Percentiles rank a stretch among this genome's conserved stretches.
Conservation (phyloP, 2,329 filamentous ascomycete genomes). For the Zalaria obscura region DNA sequence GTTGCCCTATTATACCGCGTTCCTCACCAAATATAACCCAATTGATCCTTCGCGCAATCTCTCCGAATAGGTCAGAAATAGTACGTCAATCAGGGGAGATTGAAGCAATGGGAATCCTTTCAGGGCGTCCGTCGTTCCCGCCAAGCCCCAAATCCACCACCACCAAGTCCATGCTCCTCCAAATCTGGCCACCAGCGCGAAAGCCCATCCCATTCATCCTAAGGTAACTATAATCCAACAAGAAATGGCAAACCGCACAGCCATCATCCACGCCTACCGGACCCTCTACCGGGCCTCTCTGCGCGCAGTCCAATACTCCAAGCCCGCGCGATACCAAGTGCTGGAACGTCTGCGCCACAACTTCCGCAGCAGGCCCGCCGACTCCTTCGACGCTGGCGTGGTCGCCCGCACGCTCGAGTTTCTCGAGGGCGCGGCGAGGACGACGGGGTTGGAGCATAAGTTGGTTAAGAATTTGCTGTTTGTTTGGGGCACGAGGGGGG, state of each 20-base stretch:
- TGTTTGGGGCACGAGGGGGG: slow-evolving; percentile 16
- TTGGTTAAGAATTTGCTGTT: slow-evolving; percentile 55
- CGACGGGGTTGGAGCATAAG: slow-evolving; percentile 55
- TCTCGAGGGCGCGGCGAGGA: slow-evolving; percentile 47
- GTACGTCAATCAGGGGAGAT: too few relatives aligned
- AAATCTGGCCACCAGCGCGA: not conserved
- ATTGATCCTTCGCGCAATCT: too few relatives aligned
- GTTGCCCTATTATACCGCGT: not conserved
- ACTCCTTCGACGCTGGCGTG: slow-evolving; percentile 14
- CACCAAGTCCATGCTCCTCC: not conserved
- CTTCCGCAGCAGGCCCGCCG: slow-evolving; percentile 20
- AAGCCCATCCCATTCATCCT: not conserved
- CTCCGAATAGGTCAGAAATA: too few relatives aligned
- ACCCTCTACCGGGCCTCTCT: slow-evolving; percentile 52
- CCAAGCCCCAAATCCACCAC: too few relatives aligned
- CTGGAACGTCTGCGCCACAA: slow-evolving; percentile 34
- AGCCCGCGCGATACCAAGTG: slow-evolving; percentile 49
- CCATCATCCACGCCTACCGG: slow-evolving; percentile 51
- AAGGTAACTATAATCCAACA: not conserved
- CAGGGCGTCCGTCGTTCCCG: too few relatives aligned
- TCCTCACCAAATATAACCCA: too few relatives aligned
- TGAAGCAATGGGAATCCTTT: too few relatives aligned
- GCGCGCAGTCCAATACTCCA: slow-evolving; percentile 57
- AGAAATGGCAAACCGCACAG: not conserved
- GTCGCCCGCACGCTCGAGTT: slow-evolving; percentile 58